Evolutionary conservation across 2,329 filamentous ascomycete genomes (phyloP).

Genomic region (Alternaria sp.): DNA sequence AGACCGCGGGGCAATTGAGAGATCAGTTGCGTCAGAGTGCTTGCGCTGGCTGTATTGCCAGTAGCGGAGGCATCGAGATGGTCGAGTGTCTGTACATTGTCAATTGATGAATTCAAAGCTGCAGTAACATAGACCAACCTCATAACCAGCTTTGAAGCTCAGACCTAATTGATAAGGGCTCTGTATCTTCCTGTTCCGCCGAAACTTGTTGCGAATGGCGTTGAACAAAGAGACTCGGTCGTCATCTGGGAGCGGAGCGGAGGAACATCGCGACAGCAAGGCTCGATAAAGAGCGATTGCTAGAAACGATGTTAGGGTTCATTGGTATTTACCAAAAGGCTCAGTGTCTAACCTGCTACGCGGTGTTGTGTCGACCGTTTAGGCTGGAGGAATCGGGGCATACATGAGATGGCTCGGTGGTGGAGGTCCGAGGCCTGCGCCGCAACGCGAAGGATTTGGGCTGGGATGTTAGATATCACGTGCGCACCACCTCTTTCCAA

Average conservation of each 20-base stretch:
- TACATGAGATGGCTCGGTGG: constrained; percentile 43
- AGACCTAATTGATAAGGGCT: constrained; percentile 66
- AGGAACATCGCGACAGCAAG: constrained; percentile 65
- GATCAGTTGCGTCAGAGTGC: constrained; percentile 31
- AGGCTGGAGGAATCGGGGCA: constrained; percentile 55
- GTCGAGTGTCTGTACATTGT: constrained; percentile 47
- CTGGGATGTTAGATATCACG: constrained; percentile 29
- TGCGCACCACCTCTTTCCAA: constrained; percentile 5
- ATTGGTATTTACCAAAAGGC: background rate
- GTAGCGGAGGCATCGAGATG: constrained; percentile 51
- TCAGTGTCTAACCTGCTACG: constrained; percentile 53
- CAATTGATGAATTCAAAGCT: constrained; percentile 2
- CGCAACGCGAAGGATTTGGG: constrained; percentile 18
- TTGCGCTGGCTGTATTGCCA: constrained; percentile 35
- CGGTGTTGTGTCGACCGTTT: constrained; percentile 58
- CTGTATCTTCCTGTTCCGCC: constrained; percentile 62
- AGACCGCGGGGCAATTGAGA: constrained; percentile 50
- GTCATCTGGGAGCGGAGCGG: constrained; percentile 60
- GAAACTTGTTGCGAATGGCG: constrained; percentile 68
- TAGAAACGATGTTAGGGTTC: constrained; percentile 34
- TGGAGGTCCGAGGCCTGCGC: constrained; percentile 10
- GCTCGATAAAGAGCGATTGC: constrained; percentile 76
- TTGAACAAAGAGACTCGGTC: constrained; percentile 60
- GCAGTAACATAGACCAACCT: constrained; percentile 48
- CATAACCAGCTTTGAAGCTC: constrained; percentile 72